Base-by-base conservation (phyloP, 1,139 yeast species). In the Yamadazyma triangularis region DNA sequence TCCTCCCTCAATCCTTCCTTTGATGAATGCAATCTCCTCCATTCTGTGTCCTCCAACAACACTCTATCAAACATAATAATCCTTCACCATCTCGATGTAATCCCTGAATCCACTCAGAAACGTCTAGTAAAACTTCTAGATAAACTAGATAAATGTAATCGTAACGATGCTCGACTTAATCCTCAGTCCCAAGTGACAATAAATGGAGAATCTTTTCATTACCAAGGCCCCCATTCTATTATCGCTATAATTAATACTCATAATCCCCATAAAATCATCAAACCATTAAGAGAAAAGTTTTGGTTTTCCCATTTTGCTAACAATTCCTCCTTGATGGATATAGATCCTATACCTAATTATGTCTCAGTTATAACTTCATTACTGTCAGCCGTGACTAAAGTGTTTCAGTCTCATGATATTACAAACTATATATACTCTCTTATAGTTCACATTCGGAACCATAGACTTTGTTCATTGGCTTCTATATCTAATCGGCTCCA, bases 401-500 rank as follows among this genome's bases (percentile, higher is more conserved):
- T 66, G 1, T 57, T 42, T 36, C 49, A 56, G 11, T 48, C 64
- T 13, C 67, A 71, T 7, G 70, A 61, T 24, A 56, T 66, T 13
- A 54, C 55, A 26, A 50, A 59, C 27, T 67, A 66, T 35, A 54
- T 64, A 20, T 59, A 63, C 37, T 65, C 73, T 9, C 41, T 68
- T 15, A 46, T 67, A 13, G 60, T 64, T 4, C 61, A 57, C 36
- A 51, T 63, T 1, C 43, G 74, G 23, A 60, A 62, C 38, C 73
- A 68, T 38, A 46, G 74, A 22, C 45, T 68, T 20, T 51, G 63
- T 15, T 59, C 70, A n/a, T 36, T 68, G 13, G 53, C 70, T 4
- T 69, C 68, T 2, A 53, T 57, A 13, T 52, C 54, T 28, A 54
- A 65, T 0, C 39, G 73, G 16, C 48, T 66, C 9, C 58, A 64